phyloP scores from a whole-genome alignment of 345 rosid species.

The Limnanthes douglasii region DNA sequence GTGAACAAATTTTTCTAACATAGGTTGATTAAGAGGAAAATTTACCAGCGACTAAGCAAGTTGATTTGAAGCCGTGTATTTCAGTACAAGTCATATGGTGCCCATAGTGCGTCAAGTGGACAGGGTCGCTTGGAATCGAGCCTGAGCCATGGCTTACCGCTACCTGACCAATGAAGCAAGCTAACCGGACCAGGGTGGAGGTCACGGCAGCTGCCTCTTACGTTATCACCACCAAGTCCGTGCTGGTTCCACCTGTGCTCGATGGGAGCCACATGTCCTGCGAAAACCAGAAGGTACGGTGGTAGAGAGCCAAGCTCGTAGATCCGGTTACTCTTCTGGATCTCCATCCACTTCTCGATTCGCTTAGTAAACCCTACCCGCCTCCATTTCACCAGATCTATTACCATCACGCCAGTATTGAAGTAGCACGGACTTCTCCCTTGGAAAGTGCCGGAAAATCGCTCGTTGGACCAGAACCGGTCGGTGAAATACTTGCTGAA shows the following conservation, averaged over 20 bases:
- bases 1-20: not conserved
- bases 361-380: conserved; percentile 46
- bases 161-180: conserved; percentile 95
- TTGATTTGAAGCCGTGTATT: conserved; percentile 15
- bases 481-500: conserved; percentile 78
- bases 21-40: not conserved
- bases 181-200: conserved; percentile 89
- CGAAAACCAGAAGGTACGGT: conserved; percentile 73
- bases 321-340: conserved; percentile 73
- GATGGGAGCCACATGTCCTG: conserved; percentile 82
- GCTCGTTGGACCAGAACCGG: conserved; percentile 48
- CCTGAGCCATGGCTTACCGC: conserved; percentile 96
- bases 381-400: conserved; percentile 88
- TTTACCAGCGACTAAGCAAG: conserved; percentile 13
- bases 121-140: conserved; percentile 68
- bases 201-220: conserved; percentile 83
- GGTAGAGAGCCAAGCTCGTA: conserved; percentile 93
- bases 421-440: conserved; percentile 73
- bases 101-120: conserved; percentile 81
- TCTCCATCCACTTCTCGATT: conserved; percentile 97
- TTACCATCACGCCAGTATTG: conserved; percentile 94
- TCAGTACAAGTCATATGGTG: conserved; percentile 71
- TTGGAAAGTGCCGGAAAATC: conserved; percentile 30
- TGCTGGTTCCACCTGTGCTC: conserved; percentile 98
- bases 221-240: conserved; percentile 89